Evolutionary conservation across 2,329 filamentous ascomycete genomes (phyloP).

Genomic region (Verticillium albo-atrum): DNA sequence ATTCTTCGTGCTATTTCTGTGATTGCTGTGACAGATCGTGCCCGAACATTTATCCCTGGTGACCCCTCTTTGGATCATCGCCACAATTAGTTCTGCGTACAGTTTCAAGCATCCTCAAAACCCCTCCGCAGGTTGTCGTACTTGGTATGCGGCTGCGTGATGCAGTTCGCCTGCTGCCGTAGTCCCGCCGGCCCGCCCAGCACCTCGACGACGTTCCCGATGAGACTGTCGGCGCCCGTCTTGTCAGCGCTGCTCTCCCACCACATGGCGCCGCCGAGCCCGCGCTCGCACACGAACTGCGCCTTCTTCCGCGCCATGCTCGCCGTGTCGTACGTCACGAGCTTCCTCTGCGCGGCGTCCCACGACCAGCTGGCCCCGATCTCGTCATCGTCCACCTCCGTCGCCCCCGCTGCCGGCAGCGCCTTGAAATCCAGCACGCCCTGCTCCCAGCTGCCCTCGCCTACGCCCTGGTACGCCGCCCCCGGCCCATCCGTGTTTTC

Average conservation of each 20-base stretch:
- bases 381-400: conserved; percentile 59
- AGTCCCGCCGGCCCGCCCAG: conserved; percentile 51
- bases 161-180: conserved; percentile 51
- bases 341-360: conserved; percentile 52
- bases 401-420: conserved; percentile 64
- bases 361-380: conserved; percentile 76
- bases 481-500: conserved; percentile 73
- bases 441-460: conserved; percentile 77
- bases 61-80: too few relatives aligned
- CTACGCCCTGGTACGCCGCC: conserved; percentile 63
- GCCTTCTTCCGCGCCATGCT: conserved; percentile 66
- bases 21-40: neutral
- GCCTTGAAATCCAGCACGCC: conserved; percentile 88
- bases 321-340: conserved; percentile 78
- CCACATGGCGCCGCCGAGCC: conserved; percentile 92
- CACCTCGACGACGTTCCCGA: conserved; percentile 55
- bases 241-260: conserved; percentile 87
- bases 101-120: too few relatives aligned
- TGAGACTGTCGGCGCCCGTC: conserved; percentile 60
- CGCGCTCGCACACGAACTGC: conserved; percentile 59
- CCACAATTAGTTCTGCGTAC: too few relatives aligned
- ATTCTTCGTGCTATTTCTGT: neutral
- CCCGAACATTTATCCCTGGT: too few relatives aligned
- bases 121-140: conserved; percentile 65
- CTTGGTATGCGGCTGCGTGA: conserved; percentile 61